These are phyloP conservation scores for Catunica adiposa DNA, from an alignment of 2,329 filamentous ascomycete genomes.

Conservation along the genomic window DNA sequence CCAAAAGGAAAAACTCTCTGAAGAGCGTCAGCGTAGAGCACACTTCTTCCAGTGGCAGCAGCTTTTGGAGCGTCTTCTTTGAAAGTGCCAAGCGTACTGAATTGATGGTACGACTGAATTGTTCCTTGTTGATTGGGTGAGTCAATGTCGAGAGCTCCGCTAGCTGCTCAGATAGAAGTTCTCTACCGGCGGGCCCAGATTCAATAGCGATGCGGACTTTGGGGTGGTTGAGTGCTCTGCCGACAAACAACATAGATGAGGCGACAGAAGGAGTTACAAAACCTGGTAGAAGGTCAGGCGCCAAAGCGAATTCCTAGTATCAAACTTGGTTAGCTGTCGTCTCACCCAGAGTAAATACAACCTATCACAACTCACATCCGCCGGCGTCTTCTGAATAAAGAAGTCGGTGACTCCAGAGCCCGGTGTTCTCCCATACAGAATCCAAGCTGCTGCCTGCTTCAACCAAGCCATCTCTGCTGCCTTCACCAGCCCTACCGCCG, in stretches of 20 bases:
- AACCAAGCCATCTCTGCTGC: constrained; percentile 83
- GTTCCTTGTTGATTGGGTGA: constrained; percentile 12
- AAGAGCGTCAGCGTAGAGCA: constrained; percentile 61
- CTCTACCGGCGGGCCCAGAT: constrained; percentile 32
- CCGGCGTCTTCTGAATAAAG: constrained; percentile 45
- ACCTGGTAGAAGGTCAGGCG: constrained; percentile 49
- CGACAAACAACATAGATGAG: constrained; percentile 76
- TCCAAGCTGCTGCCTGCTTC: constrained; percentile 77
- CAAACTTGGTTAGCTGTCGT: not conserved
- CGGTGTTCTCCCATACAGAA: constrained; percentile 73
- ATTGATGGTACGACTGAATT: constrained; percentile 53
- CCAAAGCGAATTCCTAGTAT: constrained; percentile 34
- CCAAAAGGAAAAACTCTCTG: constrained; percentile 73
- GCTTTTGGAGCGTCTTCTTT: constrained; percentile 62
- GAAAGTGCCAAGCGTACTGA: constrained; percentile 69
- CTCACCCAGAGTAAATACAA: not conserved
- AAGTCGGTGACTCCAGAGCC: constrained; percentile 55
- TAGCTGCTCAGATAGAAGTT: constrained; percentile 52
- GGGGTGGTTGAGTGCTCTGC: constrained; percentile 75
- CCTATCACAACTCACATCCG: constrained; percentile 14
- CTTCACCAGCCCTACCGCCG: constrained; percentile 54
- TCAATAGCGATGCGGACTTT: constrained; percentile 36
- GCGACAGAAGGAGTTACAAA: constrained; percentile 64
- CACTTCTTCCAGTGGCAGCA: constrained; percentile 63
- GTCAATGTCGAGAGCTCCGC: constrained; percentile 48